Base-by-base conservation (phyloP, 352 stramenopile genomes). In the Pythium aphanidermatum region DNA sequence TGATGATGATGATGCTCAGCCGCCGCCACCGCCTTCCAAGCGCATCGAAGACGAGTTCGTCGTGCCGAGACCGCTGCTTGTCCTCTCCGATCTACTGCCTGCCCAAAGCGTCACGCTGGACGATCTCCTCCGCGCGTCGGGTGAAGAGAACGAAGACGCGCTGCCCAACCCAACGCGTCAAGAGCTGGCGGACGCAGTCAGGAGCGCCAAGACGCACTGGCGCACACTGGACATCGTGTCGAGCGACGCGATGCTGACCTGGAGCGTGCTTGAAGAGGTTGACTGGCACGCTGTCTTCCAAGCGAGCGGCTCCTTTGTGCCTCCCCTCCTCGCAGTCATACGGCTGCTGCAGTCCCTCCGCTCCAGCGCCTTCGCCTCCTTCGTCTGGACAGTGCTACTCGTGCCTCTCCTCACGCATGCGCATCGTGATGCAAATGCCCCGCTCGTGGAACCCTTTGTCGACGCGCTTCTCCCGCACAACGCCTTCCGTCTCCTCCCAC, bases 321-420 rank as follows among this genome's bases (percentile, higher is more conserved):
- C 67, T 5, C 17, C 46, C 13, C 23, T 60, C 5, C 21, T 39
- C 1, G 54, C 63, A 30, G 32, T 81, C 23, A 60, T 59, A 38
- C 62, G 58, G 32, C 25, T 76, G 11, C 38, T 85, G 9, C 32
- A 78, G 23, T 55, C 68, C 4, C 75, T 62, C 11, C 49, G n/a
- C 8, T 80, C 68, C 31, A 66, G 74, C 32, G 64, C 56, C 1
- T 60, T 80, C 20, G 58, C 44, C 2, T 29, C 27, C 3, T 83
- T 88, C 30, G 59, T 83, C 9, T 88, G 76, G 76, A 50, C 65
- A 27, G 47, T 70, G 31, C 43, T 88, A 23, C 52, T 88, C 1
- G 27, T 69, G 0, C 17, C 48, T 10, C 45, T 82, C 0, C 24
- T 88, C 13, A 24, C 36, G 11, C 29, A 30, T 2, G 24, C 42